Percentiles rank a stretch among this genome's conserved stretches.
These are phyloP conservation scores for Rubus parviflorus DNA, from an alignment of 306 rosid genomes.

Conservation along the genomic window DNA sequence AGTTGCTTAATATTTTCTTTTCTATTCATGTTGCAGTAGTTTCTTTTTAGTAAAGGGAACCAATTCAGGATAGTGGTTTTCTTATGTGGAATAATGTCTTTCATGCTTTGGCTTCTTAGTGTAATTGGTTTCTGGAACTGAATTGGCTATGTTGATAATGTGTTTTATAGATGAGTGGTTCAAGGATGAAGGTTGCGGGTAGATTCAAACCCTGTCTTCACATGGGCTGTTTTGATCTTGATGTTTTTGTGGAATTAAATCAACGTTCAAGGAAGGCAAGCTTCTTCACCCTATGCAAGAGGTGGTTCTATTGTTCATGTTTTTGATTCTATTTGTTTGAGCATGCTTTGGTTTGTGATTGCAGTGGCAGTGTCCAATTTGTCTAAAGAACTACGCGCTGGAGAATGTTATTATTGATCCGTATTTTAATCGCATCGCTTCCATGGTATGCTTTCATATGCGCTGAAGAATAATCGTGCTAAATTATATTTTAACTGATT, in stretches of 20 bases:
- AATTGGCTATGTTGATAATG: conserved; percentile 12
- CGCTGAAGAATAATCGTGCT: not conserved
- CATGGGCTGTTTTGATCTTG: conserved; percentile 98
- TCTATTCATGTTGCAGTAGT: not conserved
- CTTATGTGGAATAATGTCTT: not conserved
- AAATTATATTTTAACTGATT: conserved; percentile 9
- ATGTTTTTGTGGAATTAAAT: conserved; percentile 92
- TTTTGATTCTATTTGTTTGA: conserved; percentile 17
- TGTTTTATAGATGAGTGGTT: conserved; percentile 86
- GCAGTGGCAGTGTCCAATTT: conserved; percentile 99
- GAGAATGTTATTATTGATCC: conserved; percentile 90
- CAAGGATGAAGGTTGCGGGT: conserved; percentile 98
- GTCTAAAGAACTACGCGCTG: conserved; percentile 86
- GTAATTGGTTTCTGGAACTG: conserved; percentile 22
- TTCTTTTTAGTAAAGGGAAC: not conserved
- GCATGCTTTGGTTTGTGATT: conserved; percentile 41
- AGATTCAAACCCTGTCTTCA: conserved; percentile 95
- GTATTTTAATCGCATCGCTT: conserved; percentile 79
- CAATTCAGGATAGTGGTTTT: not conserved
- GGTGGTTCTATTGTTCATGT: conserved; percentile 6
- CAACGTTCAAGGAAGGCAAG: conserved; percentile 96
- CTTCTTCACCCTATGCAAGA: conserved; percentile 16
- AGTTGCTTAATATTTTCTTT: not conserved
- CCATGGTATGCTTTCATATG: conserved; percentile 46
- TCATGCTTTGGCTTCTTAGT: not conserved